Base-by-base conservation (phyloP, 106 monocot species). In the Phalaenopsis aphrodite region DNA sequence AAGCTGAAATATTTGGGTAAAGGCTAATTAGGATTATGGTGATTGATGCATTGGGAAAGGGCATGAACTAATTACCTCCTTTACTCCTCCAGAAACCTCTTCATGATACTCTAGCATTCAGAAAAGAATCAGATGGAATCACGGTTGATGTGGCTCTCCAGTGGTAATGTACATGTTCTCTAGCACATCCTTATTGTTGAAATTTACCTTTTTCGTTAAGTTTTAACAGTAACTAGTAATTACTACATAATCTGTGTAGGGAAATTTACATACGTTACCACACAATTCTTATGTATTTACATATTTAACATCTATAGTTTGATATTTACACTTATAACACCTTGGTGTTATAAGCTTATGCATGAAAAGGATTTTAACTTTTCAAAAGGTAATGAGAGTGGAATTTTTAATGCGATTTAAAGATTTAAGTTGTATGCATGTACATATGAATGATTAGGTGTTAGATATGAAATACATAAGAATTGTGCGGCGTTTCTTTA, bases 71-170 rank as follows among this genome's bases (percentile, higher is more conserved):
- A 47, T 76, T 24, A 23, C 15, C 49, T 76, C 21, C 23, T 75
- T 74, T 74, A 43, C 46, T 83, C 24, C 30, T 81, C 39, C 89
- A 99, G 98, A 94, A 86, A 86, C 85, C 94, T 64, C 85, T 99
- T 77, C 98, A 99, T 91, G 94, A 99, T 42, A 84, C 77, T 75
- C 41, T 99, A 57, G 88, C 90, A 74, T 93, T 94, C 72, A 88
- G 85, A 84, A 89, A 89, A 85, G 94, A 86, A 80, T 75, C 83
- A 23, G 89, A 88, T 83, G 94, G 91, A 61, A 64, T 94, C 37
- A 93, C 85, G 30, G 94, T 99, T 67, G 94, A 99, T 83, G 92
- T 93, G 24, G 92, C 94, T 41, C 92, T 99, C 78, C 98, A 99
- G 75, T 99, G 98, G 98, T 99, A 76, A 76, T 49, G 3, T 8